phyloP scores from a whole-genome alignment of 345 rosid genomes.

The Gossypium australe region DNA sequence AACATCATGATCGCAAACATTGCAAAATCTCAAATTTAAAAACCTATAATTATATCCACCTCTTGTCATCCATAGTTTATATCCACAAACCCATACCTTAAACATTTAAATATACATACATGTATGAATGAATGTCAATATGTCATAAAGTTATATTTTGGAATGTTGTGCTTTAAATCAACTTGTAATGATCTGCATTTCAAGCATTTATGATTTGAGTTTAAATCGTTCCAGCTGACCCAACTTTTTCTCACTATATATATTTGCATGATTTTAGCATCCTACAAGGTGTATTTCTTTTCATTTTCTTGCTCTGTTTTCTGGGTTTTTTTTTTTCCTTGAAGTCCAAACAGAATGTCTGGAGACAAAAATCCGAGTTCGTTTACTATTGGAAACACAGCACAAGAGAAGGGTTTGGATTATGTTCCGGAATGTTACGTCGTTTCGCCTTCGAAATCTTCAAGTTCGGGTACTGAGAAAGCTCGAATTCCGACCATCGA shows the following conservation, averaged over 20 bases:
- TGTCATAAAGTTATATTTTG: neutral
- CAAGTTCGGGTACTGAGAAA: slow-evolving; percentile 16
- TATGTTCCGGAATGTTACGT: slow-evolving; percentile 35
- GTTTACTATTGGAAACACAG: slow-evolving; percentile 38
- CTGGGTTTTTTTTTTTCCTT: neutral
- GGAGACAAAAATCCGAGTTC: slow-evolving; percentile 22
- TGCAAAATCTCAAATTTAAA: neutral
- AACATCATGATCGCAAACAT: neutral
- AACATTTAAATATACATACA: neutral
- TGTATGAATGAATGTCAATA: neutral
- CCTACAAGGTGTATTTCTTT: neutral
- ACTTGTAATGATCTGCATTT: neutral
- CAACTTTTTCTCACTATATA: neutral
- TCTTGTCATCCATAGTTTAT: neutral
- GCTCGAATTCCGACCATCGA: slow-evolving; percentile 44
- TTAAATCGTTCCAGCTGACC: neutral
- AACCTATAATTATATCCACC: neutral
- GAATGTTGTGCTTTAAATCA: neutral
- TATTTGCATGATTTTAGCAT: neutral
- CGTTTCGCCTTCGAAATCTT: slow-evolving; percentile 26
- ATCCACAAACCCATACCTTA: neutral
- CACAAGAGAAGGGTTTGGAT: slow-evolving; percentile 40
- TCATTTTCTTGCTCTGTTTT: neutral
- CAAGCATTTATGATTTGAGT: neutral
- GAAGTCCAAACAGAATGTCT: slow-evolving; percentile 19